Base-by-base conservation (phyloP, 345 rosid species). In the Camelina sativa region DNA sequence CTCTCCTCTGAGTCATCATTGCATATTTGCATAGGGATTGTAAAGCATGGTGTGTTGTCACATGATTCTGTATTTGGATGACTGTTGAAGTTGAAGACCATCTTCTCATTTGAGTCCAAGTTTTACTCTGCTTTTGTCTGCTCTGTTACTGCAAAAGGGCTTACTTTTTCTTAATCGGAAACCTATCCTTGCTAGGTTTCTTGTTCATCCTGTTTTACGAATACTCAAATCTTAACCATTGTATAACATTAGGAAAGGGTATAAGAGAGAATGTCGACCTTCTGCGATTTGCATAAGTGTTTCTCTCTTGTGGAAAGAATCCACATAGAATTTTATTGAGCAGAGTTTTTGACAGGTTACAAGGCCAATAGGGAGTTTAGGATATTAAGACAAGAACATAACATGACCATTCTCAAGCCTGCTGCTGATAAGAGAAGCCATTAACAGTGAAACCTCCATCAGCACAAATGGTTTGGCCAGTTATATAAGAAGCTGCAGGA, bases 401-500 rank as follows among this genome's bases (percentile, higher is more conserved):
- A 44, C 8, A 44, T 6, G 51, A 16, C 10, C 17, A 46, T 46
- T 46, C 9, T 46, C 23, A 48, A 48, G 11, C 23, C 5, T 48
- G 23, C 3, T 4, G 5, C 11, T 62, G 35, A 11, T 22, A 62
- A 2, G 48, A 40, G 66, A 82, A 79, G 34, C 82, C 83, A 34
- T 82, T 79, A 13, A 72, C 77, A 3, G 76, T 79, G n/a, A 74
- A 4, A 34, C 86, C 88, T 47, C 86, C 87, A 41, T 82, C 87
- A 7, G 80, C 77, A 20, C 80, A 56, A 47, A 82, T 84, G 68
- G 79, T 66, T 48, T 87, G 87, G 12, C 87, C 89, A 0, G 83
- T 83, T 3, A 82, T 81, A 69, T 84, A 86, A 3, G 90, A 84
- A 34, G 87, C 82, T 11, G 80, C 83, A 0, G 88, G 85, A 11